Evolutionary conservation across 345 rosid species (phyloP).

Genomic region (Eucalyptus cladocalyx): DNA sequence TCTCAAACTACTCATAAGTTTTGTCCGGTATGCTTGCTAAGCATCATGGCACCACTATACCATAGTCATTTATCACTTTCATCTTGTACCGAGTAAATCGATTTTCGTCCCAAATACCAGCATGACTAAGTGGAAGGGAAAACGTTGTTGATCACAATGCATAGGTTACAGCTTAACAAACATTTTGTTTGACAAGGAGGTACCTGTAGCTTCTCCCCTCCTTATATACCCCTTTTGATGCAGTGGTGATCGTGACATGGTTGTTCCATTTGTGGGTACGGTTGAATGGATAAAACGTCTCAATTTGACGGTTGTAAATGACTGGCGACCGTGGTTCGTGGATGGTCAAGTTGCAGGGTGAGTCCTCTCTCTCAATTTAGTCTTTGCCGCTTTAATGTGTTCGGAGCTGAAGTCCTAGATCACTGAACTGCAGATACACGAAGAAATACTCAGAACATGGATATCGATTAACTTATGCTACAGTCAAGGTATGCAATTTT

Average conservation of each 20-base stretch:
- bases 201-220: neutral
- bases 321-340: conserved; percentile 32
- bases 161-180: neutral
- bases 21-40: neutral
- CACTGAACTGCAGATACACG: conserved; percentile 10
- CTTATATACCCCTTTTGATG: neutral
- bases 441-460: conserved; percentile 4
- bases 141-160: neutral
- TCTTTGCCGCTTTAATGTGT: neutral
- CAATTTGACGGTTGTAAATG: conserved; percentile 1
- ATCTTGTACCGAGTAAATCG: neutral
- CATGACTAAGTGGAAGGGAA: neutral
- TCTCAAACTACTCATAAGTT: neutral
- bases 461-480: conserved; percentile 19
- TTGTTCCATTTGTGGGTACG: conserved; percentile 14
- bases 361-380: neutral
- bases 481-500: conserved; percentile 12
- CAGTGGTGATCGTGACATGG: conserved; percentile 29
- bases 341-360: conserved; percentile 35
- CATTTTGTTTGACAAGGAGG: neutral
- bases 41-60: neutral
- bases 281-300: conserved; percentile 12
- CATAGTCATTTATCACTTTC: neutral
- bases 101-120: neutral
- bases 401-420: neutral